phyloP scores from a whole-genome alignment of 148 eudicot genomes.

The Amaranthus cruentus region DNA sequence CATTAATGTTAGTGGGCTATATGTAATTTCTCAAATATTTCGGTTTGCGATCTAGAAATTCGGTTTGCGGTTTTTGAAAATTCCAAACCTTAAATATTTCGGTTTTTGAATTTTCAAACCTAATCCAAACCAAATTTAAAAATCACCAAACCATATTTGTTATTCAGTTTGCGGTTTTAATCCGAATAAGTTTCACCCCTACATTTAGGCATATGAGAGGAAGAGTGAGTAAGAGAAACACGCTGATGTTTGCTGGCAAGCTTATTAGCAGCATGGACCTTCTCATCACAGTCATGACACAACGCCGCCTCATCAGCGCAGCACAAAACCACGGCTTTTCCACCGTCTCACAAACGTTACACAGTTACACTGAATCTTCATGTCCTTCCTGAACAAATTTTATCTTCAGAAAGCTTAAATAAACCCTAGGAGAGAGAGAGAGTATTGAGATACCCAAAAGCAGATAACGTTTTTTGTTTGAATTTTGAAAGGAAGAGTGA shows the following conservation, averaged over 20 bases:
- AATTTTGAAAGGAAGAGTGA: no score
- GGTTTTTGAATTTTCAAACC: no score
- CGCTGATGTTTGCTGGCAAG: conserved; percentile 88
- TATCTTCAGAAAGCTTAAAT: background rate
- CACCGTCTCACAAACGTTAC: conserved; percentile 83
- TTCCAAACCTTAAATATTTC: no score
- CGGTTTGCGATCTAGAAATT: no score
- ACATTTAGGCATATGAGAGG: conserved; percentile 67
- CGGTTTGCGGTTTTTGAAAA: no score
- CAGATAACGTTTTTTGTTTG: no score
- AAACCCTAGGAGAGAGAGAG: conserved; percentile 13
- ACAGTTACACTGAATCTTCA: conserved; percentile 72
- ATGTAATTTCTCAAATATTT: no score
- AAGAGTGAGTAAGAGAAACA: conserved; percentile 52
- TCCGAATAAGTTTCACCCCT: no score
- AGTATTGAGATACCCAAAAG: background rate
- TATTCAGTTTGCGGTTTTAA: no score
- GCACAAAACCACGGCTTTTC: conserved; percentile 70
- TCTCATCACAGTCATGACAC: conserved; percentile 53
- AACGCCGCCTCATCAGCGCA: conserved; percentile 42
- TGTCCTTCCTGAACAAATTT: conserved; percentile 4
- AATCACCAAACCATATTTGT: no score
- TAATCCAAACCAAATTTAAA: no score
- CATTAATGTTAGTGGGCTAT: no score
- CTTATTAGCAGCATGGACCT: conserved; percentile 94